These are phyloP conservation scores for Zygosaccharomyces rouxii DNA, from an alignment of 805 yeast genomes.

Conservation along the genomic window DNA sequence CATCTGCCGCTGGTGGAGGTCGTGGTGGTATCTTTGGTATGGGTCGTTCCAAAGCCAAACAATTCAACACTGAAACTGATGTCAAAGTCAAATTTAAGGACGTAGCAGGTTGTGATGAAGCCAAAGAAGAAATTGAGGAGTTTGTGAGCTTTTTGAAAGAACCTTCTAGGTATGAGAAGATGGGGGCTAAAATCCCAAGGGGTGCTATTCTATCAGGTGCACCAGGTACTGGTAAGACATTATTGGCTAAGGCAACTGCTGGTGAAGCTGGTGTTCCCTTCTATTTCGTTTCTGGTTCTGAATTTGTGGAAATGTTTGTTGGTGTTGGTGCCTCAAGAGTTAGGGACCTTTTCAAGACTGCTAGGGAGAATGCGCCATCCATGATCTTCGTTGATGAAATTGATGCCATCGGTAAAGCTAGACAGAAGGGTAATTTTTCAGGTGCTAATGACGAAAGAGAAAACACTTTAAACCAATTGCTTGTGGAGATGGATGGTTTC, in stretches of 20 bases:
- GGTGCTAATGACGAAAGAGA: conserved; percentile 97
- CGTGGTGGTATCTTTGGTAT: conserved; percentile 82
- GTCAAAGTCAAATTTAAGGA: conserved; percentile 85
- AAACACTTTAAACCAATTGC: conserved; percentile 87
- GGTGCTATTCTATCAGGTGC: conserved; percentile 98
- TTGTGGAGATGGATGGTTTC: conserved; percentile 99
- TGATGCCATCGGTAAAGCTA: conserved; percentile 97
- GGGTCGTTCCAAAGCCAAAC: conserved; percentile 87
- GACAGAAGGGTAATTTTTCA: conserved; percentile 61
- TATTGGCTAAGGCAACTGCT: conserved; percentile 96
- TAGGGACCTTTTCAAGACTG: conserved; percentile 88
- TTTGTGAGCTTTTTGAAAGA: conserved; percentile 89
- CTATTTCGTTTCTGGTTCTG: conserved; percentile 93
- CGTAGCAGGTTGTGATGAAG: conserved; percentile 97
- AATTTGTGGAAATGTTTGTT: conserved; percentile 97
- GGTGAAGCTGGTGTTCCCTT: conserved; percentile 99
- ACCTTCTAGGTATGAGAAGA: conserved; percentile 82
- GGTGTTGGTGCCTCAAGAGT: conserved; percentile 99
- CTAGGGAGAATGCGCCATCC: conserved; percentile 90
- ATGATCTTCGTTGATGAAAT: conserved; percentile 97
- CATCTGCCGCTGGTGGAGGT: conserved; percentile 43
- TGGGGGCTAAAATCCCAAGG: conserved; percentile 97
- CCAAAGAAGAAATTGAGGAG: conserved; percentile 96
- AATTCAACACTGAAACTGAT: conserved; percentile 87
- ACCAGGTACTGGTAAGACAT: conserved; percentile 98